These are phyloP conservation scores for Pholiota conissans DNA, from an alignment of 768 basidiomycete genomes.

Conservation along the genomic window DNA sequence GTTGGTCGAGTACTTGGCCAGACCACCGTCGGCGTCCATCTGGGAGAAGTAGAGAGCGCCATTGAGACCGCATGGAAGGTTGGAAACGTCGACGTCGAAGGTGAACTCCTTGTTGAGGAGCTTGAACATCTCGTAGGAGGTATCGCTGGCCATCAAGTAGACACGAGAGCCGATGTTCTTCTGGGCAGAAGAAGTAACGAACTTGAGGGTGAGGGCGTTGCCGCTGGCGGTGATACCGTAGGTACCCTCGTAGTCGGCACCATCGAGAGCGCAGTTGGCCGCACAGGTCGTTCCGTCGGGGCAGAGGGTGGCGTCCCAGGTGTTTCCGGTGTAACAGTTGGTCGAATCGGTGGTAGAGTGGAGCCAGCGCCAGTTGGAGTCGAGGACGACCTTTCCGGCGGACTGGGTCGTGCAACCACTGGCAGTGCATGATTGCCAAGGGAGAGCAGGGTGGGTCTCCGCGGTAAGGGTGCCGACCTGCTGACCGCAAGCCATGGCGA, in stretches of 20 bases:
- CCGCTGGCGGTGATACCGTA: constrained; percentile 53
- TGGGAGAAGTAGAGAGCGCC: constrained; percentile 59
- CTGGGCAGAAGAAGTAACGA: constrained; percentile 37
- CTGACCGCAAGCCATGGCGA: constrained; percentile 48
- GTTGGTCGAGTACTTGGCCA: constrained; percentile 48
- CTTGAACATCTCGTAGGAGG: constrained; percentile 44
- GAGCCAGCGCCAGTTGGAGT: constrained; percentile 60
- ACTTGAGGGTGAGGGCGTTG: constrained; percentile 46
- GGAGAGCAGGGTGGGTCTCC: constrained; percentile 49
- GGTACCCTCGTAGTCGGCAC: constrained; percentile 49
- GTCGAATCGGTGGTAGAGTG: constrained; percentile 37
- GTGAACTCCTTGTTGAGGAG: constrained; percentile 59
- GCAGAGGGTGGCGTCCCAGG: constrained; percentile 53
- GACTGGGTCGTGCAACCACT: constrained; percentile 41
- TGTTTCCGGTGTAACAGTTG: constrained; percentile 58
- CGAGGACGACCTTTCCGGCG: constrained; percentile 43
- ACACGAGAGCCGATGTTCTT: constrained; percentile 44
- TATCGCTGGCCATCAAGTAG: constrained; percentile 51
- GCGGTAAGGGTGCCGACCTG: constrained; percentile 52
- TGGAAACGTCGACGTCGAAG: constrained; percentile 61
- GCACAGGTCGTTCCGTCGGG: constrained; percentile 50
- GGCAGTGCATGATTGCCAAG: constrained; percentile 46
- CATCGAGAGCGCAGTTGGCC: constrained; percentile 40
- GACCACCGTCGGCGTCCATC: constrained; percentile 58
- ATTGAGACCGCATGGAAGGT: constrained; percentile 59